Conservation (phyloP, 2,329 filamentous ascomycete genomes). For the Lojkania enalia region DNA sequence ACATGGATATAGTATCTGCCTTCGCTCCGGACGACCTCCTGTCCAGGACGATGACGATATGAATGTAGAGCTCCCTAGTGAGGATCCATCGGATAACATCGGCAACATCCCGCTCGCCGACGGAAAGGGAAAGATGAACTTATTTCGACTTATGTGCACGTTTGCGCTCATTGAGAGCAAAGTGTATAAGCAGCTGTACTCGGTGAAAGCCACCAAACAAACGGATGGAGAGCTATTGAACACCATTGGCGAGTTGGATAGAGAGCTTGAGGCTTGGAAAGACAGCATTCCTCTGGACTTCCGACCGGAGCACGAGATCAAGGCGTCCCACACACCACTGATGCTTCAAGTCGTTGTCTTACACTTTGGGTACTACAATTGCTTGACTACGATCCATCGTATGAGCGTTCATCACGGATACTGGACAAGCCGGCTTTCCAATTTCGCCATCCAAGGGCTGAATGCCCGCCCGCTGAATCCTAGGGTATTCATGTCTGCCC, state of each 20-base stretch:
- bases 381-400: conserved; percentile 92
- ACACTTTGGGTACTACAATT: conserved; percentile 98
- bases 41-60: conserved; percentile 80
- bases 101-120: conserved; percentile 91
- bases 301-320: conserved; percentile 95
- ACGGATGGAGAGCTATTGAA: conserved; percentile 91
- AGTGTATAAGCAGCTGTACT: conserved; percentile 92
- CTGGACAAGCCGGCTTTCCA: conserved; percentile 93
- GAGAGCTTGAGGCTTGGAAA: conserved; percentile 86
- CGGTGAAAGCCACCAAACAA: conserved; percentile 87
- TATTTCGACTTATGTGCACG: conserved; percentile 91
- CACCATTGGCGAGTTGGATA: conserved; percentile 92
- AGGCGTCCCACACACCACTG: conserved; percentile 87
- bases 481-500: conserved; percentile 89
- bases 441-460: conserved; percentile 91
- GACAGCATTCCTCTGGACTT: conserved; percentile 94
- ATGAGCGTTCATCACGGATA: conserved; percentile 99
- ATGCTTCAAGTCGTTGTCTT: conserved; percentile 92
- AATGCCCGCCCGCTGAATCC: conserved; percentile 91
- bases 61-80: conserved; percentile 93
- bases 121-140: conserved; percentile 88
- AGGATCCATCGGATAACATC: conserved; percentile 87
- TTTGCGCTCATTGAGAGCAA: conserved; percentile 90
- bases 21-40: conserved; percentile 71
- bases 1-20: conserved; percentile 58